Evolutionary conservation across 768 basidiomycete species (phyloP), one percentile per base, ranked within the genome.

Genomic region (Cystofilobasidium bisporidii): DNA sequence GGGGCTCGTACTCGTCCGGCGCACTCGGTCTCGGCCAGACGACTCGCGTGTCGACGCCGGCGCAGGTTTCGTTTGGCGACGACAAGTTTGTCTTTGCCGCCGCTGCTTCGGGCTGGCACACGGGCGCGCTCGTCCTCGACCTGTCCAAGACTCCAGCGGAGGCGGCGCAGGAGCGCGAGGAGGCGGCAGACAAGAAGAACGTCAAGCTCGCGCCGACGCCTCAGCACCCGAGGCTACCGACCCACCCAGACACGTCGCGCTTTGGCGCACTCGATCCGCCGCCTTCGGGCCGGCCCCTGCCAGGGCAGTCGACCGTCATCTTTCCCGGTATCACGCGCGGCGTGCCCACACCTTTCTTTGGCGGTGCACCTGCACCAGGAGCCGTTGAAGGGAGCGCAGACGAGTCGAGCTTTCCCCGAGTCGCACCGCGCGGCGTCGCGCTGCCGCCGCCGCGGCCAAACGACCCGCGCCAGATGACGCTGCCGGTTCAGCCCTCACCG

Each of bases 21-120:
- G 91, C 91, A 1, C 80, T 96, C 43, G 93, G 93, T 1, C 81
- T 96, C 2, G 91, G 92, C 6, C 40, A 41, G 47, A 57, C 58
- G 20, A 18, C 20, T 15, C 24, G 47, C 22, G 53, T 67, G 14
- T 22, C 30, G 11, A 30, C 11, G 18, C 66, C 66, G 2, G 43
- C 60, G 17, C 32, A 56, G 32, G 66, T 67, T 18, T 22, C 24
- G 12, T 67, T 67, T 22, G 66, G 30, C 12, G 30, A 15, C 40
- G 59, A 38, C 18, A 57, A 85, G 58, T 96, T 88, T 73, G 90
- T 88, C 72, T 88, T 94, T 71, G 83, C 83, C 0, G 85, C 86
- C 8, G 83, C 89, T 6, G 89, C 92, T 3, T 82, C 84, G 0
- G 93, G 93, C 14, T 94, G 91, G 92, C 93, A 97, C 30, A 67